Conservation (phyloP, 1,139 yeast genomes). For the Suhomyces coccinellae region DNA sequence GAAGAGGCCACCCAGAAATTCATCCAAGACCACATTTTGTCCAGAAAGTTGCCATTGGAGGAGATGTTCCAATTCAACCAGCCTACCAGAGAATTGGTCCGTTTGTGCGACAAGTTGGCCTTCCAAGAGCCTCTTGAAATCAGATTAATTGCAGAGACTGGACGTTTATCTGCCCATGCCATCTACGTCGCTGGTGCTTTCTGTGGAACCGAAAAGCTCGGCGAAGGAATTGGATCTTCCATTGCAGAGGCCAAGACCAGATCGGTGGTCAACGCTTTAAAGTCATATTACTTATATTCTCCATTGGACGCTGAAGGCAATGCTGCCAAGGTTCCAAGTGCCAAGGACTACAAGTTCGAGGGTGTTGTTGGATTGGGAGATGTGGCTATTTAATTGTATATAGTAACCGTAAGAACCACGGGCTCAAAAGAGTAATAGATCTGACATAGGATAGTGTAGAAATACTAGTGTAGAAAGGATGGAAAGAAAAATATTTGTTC, state of each 20-base stretch:
- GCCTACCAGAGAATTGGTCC: constrained; percentile 83
- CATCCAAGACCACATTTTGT: constrained; percentile 69
- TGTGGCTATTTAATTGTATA: constrained; percentile 40
- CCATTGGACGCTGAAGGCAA: constrained; percentile 56
- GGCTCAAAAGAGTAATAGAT: not conserved
- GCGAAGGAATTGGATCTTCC: constrained; percentile 96
- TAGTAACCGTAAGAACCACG: constrained; percentile 1
- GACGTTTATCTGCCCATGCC: constrained; percentile 82
- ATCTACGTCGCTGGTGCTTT: constrained; percentile 91
- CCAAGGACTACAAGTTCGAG: constrained; percentile 43
- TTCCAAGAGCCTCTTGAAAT: constrained; percentile 70
- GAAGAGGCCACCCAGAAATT: constrained; percentile 62
- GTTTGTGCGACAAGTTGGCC: constrained; percentile 76
- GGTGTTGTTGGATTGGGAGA: constrained; percentile 58
- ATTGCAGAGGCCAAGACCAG: constrained; percentile 89
- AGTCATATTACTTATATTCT: constrained; percentile 87
- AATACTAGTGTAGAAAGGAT: too few species aligned
- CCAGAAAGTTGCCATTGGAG: constrained; percentile 73
- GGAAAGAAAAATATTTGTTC: too few species aligned
- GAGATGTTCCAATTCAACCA: constrained; percentile 76
- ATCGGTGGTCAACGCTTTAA: constrained; percentile 87
- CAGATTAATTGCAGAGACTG: constrained; percentile 88
- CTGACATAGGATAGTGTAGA: not conserved
- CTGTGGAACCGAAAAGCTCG: constrained; percentile 77
- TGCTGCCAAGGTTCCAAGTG: constrained; percentile 59